Base-by-base conservation (phyloP, 2,329 filamentous ascomycete species). In the Teratosphaeria nubilosa region DNA sequence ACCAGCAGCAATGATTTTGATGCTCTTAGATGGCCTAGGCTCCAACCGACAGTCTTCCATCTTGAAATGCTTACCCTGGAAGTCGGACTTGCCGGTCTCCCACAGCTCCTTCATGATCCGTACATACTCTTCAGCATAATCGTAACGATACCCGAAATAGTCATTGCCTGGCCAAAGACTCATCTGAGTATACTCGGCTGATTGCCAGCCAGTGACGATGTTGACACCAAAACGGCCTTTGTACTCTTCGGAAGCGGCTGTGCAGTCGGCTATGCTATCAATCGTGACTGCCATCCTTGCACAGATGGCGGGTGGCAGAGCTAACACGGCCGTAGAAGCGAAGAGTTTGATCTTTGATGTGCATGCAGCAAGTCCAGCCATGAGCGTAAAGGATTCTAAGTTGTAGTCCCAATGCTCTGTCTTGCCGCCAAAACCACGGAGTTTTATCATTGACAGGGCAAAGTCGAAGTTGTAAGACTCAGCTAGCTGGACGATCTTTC, bases 201-300 rank as follows among this genome's bases (percentile, higher is more conserved):
- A 45, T 31, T 62, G 60, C 60, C 60, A 62, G 14, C 60, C 60
- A 11, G 60, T 62, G 2, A 62, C 60, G 34, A 62, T 62, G 20
- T 62, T 62, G 20, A 62, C 48, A 11, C 60, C 60, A 24, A 62
- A 62, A 1, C 60, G 51, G 25, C 60, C 60, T 0, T 58, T 58
- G 41, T 48, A 20, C n/a, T 22, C 41, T 20, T 48, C 41, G 20
- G 41, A 48, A 48, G 41, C 41, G 41, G 41, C 41, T 48, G 41
- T 48, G 20, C 41, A 48, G 10, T 48, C 41, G 5, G 59, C 59
- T 16, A 61, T 52, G n/a, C 45, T 56, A 25, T 61, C 59, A 14
- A 61, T 58, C 14, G 59, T 61, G 14, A 53, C 37, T 14, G 57
- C 57, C 59, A 61, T 61, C 9, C 59, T 30, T 14, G 59, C 59